Conservation (phyloP, 306 rosid genomes). For the Boehmeria nivea region DNA sequence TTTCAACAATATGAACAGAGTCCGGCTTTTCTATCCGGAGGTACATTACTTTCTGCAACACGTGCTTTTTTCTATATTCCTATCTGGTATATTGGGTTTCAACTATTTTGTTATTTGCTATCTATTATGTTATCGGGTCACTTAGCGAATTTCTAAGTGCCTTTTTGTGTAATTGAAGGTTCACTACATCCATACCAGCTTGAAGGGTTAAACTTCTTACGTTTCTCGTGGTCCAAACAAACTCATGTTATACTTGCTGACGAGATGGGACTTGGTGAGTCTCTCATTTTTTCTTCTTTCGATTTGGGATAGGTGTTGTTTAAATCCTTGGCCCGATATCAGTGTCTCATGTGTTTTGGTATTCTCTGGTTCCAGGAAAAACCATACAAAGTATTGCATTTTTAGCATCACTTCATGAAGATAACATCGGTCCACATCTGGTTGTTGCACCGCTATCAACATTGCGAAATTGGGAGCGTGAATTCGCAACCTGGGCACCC, state of each 20-base stretch:
- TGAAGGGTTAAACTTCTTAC: conserved; percentile 95
- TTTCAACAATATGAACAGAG: conserved; percentile 85
- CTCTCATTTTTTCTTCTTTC: conserved; percentile 17
- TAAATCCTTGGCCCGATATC: no score
- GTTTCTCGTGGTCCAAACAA: conserved; percentile 98
- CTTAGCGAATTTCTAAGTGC: conserved; percentile 24
- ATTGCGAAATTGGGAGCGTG: conserved; percentile 96
- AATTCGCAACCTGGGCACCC: conserved; percentile 99
- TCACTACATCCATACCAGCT: conserved; percentile 94
- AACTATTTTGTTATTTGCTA: conserved; percentile 1
- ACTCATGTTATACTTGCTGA: conserved; percentile 99
- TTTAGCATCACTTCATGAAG: conserved; percentile 81
- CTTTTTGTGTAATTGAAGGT: conserved; percentile 50
- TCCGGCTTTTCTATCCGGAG: conserved; percentile 83
- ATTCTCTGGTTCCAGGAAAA: conserved; percentile 58
- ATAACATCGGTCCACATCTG: conserved; percentile 72
- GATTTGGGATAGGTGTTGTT: not conserved
- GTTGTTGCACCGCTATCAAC: conserved; percentile 99
- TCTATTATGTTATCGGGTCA: conserved; percentile 12
- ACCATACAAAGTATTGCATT: conserved; percentile 98
- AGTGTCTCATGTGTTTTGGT: conserved; percentile 1
- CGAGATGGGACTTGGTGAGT: conserved; percentile 98
- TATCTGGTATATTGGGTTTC: no score
- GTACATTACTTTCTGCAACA: conserved; percentile 30
- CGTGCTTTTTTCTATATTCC: not conserved